Percentiles rank a stretch among this genome's conserved stretches.
Evolutionary conservation across 2,329 filamentous ascomycete genomes (phyloP).

Genomic region (Paraphaeosphaeria minitans): DNA sequence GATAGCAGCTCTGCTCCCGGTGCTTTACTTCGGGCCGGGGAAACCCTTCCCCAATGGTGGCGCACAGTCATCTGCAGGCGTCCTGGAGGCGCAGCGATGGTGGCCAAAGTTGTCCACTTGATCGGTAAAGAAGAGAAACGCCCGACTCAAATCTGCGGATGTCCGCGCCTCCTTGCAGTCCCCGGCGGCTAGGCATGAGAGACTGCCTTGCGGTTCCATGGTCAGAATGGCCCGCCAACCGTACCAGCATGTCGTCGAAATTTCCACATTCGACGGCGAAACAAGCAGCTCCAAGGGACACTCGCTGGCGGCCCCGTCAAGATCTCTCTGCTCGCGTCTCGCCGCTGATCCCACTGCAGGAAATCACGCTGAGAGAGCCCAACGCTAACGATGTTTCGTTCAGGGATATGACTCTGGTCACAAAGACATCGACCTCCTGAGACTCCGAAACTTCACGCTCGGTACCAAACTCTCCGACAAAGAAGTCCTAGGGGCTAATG

Average conservation of each 20-base stretch:
- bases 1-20: not conserved
- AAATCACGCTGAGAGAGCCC: not conserved
- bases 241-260: not conserved
- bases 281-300: not conserved
- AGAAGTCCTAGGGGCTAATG: slow-evolving; percentile 65
- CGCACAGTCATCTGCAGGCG: not conserved
- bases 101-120: slow-evolving; percentile 1
- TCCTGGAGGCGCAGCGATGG: not conserved
- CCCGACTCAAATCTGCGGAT: slow-evolving; percentile 7
- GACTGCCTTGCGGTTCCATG: not conserved
- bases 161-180: slow-evolving; percentile 3
- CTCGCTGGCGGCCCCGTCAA: not conserved
- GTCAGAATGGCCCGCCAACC: not conserved
- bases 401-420: slow-evolving; percentile 78
- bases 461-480: slow-evolving; percentile 68
- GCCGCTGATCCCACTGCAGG: not conserved
- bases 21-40: slow-evolving; percentile 2
- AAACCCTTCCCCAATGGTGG: not conserved
- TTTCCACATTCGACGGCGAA: not conserved
- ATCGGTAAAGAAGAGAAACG: slow-evolving; percentile 18
- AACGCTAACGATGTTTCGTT: slow-evolving; percentile 31
- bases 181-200: slow-evolving; percentile 2
- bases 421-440: slow-evolving; percentile 77
- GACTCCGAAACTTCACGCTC: slow-evolving; percentile 79
- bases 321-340: not conserved